Evolutionary conservation across 768 basidiomycete species (phyloP).

Genomic region (Rhodosporidiobolus sp.): DNA sequence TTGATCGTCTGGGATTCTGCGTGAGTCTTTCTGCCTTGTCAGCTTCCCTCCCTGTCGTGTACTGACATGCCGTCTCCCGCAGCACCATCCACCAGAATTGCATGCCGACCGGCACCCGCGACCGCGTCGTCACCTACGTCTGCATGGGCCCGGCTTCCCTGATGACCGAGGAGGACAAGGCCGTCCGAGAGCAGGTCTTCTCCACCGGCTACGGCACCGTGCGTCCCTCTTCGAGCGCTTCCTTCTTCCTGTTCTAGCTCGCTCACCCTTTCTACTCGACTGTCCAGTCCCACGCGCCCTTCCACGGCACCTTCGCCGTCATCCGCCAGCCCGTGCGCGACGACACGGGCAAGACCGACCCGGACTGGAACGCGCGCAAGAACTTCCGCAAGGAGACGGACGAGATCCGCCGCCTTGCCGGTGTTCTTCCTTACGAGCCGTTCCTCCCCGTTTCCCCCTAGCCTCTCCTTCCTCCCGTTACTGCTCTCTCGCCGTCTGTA

Average conservation of each 20-base stretch:
- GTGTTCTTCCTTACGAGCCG: slow-evolving; percentile 9
- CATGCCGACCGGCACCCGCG: not conserved
- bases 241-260: not conserved
- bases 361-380: slow-evolving; percentile 5
- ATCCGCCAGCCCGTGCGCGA: slow-evolving; percentile 13
- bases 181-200: slow-evolving; percentile 7
- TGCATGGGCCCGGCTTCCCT: slow-evolving; percentile 15
- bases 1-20: slow-evolving; percentile 49
- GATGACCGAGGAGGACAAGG: slow-evolving; percentile 10
- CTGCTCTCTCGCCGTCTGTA: not conserved
- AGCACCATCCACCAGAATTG: slow-evolving; percentile 14
- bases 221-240: too few species aligned
- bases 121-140: slow-evolving; percentile 16
- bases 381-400: slow-evolving; percentile 10
- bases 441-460: not conserved
- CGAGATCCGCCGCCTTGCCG: slow-evolving; percentile 18
- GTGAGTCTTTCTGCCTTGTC: slow-evolving; percentile 11
- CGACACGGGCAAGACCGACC: slow-evolving; percentile 14
- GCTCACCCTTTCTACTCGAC: not conserved
- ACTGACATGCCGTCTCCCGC: not conserved
- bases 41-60: not conserved
- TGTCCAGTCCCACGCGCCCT: slow-evolving; percentile 14
- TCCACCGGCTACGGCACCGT: not conserved
- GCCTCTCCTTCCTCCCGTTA: too few species aligned
- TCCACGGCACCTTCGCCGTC: slow-evolving; percentile 26